These are phyloP conservation scores for Apiotrichum domesticum DNA, from an alignment of 1,284 basidiomycete genomes.

Conservation along the genomic window DNA sequence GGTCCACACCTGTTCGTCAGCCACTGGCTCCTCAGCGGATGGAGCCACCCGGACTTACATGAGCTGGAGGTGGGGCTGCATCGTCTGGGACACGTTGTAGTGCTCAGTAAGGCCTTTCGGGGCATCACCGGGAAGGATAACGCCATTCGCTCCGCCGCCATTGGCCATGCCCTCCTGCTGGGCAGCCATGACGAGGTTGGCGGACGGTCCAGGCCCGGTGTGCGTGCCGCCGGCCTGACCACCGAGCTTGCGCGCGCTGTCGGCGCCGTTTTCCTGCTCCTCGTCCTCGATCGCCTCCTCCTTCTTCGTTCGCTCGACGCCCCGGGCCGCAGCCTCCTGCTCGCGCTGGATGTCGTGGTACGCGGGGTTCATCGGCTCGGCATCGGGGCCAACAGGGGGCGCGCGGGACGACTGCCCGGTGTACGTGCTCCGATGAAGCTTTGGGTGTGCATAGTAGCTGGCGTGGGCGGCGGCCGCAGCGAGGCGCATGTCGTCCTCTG, in stretches of 20 bases:
- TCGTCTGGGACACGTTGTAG: conserved; percentile 25
- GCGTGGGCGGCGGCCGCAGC: conserved; percentile 39
- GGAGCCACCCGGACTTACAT: conserved; percentile 32
- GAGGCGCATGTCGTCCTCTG: conserved; percentile 33
- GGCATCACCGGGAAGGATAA: neutral
- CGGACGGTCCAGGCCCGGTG: conserved; percentile 10
- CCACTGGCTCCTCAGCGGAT: neutral
- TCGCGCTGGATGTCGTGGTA: conserved; percentile 1
- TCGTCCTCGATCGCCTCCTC: conserved; percentile 5
- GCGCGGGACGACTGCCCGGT: conserved; percentile 1
- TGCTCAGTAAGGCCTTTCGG: conserved; percentile 15
- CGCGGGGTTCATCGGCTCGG: conserved; percentile 29
- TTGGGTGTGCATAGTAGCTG: conserved; percentile 40
- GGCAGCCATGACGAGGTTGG: conserved; percentile 6
- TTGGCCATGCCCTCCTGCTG: conserved; percentile 11
- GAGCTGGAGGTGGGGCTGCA: conserved; percentile 48
- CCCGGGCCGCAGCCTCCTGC: neutral
- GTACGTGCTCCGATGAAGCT: conserved; percentile 35
- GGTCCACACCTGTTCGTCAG: conserved; percentile 57
- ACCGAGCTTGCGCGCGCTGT: conserved; percentile 29
- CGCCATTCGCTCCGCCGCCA: conserved; percentile 4
- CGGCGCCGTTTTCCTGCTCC: conserved; percentile 29
- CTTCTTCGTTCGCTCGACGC: neutral
- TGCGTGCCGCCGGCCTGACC: conserved; percentile 36
- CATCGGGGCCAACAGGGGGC: conserved; percentile 14